Evolutionary conservation across 139 green algal species (phyloP).

Genomic region (Trebouxia sp.): DNA sequence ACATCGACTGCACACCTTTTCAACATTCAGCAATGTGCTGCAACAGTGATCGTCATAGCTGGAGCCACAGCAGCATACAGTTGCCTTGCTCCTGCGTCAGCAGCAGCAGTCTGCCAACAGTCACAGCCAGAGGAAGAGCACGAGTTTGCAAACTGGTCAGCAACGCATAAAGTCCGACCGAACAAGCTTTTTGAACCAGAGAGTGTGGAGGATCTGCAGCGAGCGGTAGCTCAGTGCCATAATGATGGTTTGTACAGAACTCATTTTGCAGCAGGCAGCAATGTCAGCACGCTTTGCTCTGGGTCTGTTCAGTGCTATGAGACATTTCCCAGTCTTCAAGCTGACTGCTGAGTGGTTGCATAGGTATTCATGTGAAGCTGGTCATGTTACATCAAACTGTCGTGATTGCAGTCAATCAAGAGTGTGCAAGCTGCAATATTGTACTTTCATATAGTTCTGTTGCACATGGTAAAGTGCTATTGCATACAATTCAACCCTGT

Average conservation of each 20-base stretch:
- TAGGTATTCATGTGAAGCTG: too few species aligned
- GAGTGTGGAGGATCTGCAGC: conserved; percentile 80
- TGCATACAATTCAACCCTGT: too few species aligned
- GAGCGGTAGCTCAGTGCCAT: conserved; percentile 68
- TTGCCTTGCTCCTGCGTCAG: not conserved
- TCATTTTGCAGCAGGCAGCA: too few species aligned
- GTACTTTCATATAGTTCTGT: too few species aligned
- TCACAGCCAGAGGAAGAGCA: not conserved
- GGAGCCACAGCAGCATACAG: not conserved
- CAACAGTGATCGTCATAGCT: not conserved
- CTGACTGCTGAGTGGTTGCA: too few species aligned
- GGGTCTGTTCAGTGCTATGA: too few species aligned
- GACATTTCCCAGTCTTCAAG: too few species aligned
- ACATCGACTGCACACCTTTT: not conserved
- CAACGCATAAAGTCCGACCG: conserved; percentile 76
- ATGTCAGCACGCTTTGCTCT: not conserved
- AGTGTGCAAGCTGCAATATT: too few species aligned
- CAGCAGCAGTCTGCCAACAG: not conserved
- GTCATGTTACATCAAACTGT: not conserved
- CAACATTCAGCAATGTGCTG: not conserved
- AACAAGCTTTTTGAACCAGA: conserved; percentile 81
- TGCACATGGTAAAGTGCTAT: too few species aligned
- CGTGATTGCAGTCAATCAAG: too few species aligned
- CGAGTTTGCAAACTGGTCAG: conserved; percentile 89
- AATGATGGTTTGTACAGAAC: too few species aligned